These are phyloP conservation scores for Pigoraptor vietnamica DNA, from an alignment of 78 protist genomes.

Conservation along the genomic window DNA sequence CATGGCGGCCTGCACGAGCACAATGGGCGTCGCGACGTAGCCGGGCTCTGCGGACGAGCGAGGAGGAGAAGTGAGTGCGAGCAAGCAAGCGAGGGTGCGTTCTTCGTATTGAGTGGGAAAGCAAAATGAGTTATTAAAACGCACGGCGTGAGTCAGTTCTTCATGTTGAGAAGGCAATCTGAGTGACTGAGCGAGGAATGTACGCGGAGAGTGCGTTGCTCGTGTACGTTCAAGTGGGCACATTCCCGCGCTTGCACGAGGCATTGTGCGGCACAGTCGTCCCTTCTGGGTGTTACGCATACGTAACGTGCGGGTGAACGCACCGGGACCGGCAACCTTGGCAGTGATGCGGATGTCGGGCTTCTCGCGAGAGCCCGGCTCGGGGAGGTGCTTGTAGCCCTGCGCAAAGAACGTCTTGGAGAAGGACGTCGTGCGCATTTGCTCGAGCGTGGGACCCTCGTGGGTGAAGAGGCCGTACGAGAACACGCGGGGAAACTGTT, in stretches of 20 bases:
- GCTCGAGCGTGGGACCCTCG: conserved; percentile 13
- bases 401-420: not conserved
- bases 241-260: too few relatives aligned
- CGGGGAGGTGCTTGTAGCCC: not conserved
- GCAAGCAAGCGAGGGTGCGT: not conserved
- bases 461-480: conserved; percentile 4
- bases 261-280: too few relatives aligned
- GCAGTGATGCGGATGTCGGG: not conserved
- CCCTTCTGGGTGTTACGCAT: not conserved
- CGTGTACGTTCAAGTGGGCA: not conserved
- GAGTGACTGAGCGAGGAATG: too few relatives aligned
- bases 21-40: not conserved
- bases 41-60: conserved; percentile 12
- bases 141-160: too few relatives aligned
- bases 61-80: not conserved
- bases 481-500: not conserved
- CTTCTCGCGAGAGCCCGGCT: not conserved
- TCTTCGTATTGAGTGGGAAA: not conserved
- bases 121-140: not conserved
- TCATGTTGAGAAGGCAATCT: too few relatives aligned
- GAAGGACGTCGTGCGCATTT: not conserved
- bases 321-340: not conserved
- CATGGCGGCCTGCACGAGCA: not conserved
- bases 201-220: too few relatives aligned
- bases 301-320: not conserved